Evolutionary conservation across 1,284 basidiomycete species (phyloP), one percentile per base, ranked within the genome.

Genomic region (Sphaerobolus stellatus): DNA sequence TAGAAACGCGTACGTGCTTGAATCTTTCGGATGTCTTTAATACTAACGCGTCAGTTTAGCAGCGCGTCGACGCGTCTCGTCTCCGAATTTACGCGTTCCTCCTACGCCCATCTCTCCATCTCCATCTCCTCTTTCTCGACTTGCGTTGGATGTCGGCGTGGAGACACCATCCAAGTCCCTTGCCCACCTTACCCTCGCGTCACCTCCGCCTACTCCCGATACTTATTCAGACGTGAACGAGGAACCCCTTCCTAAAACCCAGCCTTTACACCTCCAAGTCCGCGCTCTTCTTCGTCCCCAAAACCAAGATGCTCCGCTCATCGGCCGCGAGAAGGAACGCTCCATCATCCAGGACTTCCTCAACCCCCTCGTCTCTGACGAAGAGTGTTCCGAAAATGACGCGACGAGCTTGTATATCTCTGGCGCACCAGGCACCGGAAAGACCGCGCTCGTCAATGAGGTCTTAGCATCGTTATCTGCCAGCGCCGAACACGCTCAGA

Each of bases 371-470:
- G 59, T 82, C 46, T 61, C 69, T 25, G 56, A 49, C 30, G 61
- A 59, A 27, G 62, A 64, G n/a, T n/a, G n/a, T n/a, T 58, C 64
- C 30, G 9, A 24, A 30, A 65, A 66, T 22, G 60, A 66, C 22
- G 63, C 63, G 9, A 62, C 68, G 16, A 73, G 75, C 14, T 73
- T 92, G 51, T 92, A 90, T 66, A 83, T 92, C 50, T 91, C 89
- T 16, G 89, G 89, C 28, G 77, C 86, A 1, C 89, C 90, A 14
- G 90, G 89, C 1, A 88, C 88, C 5, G 90, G 89, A 27, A 92
- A 92, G 72, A 92, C 90, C 1, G 90, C 89, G 0, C 73, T 92
- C 8, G 81, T 92, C 30, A 88, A 86, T 63, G 73, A 80, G 4
- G 71, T 90, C 45, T 66, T 92, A 25, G 69, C 61, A 5, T 61